Conservation (phyloP, 129 eudicot genomes). For the Artemisia annua region DNA sequence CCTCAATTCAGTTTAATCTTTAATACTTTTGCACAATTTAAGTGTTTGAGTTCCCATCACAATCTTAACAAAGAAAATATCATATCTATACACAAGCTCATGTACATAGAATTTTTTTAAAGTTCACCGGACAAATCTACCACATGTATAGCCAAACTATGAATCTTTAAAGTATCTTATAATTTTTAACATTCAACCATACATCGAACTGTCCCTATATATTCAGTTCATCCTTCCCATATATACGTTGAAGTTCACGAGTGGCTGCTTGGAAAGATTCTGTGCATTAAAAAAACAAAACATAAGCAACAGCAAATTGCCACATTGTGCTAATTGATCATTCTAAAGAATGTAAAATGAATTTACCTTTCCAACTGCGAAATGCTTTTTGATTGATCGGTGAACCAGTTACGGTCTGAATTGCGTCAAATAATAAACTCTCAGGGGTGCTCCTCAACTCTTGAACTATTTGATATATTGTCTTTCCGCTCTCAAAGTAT, state of each 20-base stretch:
- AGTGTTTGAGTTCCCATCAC: not conserved
- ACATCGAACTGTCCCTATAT: constrained; percentile 25
- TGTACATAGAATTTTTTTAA: not conserved
- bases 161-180: constrained; percentile 10
- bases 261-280: constrained; percentile 91
- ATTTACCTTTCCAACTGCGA: constrained; percentile 77
- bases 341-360: not conserved
- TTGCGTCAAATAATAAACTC: constrained; percentile 64
- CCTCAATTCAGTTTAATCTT: no score
- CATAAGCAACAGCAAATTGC: not conserved
- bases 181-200: constrained; percentile 6
- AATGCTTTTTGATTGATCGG: constrained; percentile 83
- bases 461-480: constrained; percentile 82
- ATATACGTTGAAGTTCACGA: constrained; percentile 85
- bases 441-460: constrained; percentile 72
- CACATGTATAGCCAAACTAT: no score
- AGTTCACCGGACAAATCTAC: not conserved
- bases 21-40: no score
- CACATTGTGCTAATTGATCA: not conserved
- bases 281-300: constrained; percentile 13
- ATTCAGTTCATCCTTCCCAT: constrained; percentile 80
- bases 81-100: constrained; percentile 15
- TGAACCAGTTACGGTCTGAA: constrained; percentile 75
- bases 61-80: not conserved
- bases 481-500: constrained; percentile 77